Evolutionary conservation across 2,329 filamentous ascomycete genomes (phyloP), one percentile per base, ranked within the genome.

Genomic region (Lomentospora prolificans): DNA sequence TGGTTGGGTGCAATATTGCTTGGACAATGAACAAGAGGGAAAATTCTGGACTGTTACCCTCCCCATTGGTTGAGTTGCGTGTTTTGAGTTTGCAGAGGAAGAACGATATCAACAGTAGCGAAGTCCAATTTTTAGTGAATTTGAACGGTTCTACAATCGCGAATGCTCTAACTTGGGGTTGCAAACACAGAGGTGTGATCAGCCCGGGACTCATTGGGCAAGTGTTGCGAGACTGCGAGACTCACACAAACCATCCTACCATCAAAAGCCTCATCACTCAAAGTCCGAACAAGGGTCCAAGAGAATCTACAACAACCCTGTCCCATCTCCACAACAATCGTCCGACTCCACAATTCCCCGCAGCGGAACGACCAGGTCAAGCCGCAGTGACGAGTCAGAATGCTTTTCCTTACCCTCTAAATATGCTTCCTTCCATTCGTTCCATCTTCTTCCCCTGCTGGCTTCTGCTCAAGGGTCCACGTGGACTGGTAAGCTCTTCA

Each of bases 1-100:
- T 48, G 65, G 66, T 1, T 68, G 66, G 66, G 63, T 64, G 10
- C 62, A 68, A 58, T 68, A 66, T 57, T 68, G 66, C 51, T 60
- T 57, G 4, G 58, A 58, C 27, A 53, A 59, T 24, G 51, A 39
- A 19, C 5, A 36, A 31, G 14, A 24, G 31, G 51, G 51, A 7
- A 36, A 36, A 27, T 33, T 53, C 6, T 25, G 51, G 51, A 53
- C 51, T 2, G 51, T 22, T 12, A 53, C 51, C 7, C 24, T 53
- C 19, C 51, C 51, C 4, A 53, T 53, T 53, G 28, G 51, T 12
- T 48, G 22, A 48, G 24, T 25, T 25, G 17, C 7, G 7, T 12
- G 44, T 14, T n/a, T n/a, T n/a, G n/a, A n/a, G n/a, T n/a, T n/a
- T n/a, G n/a, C n/a, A n/a, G n/a, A n/a, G n/a, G n/a, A n/a, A n/a